Base-by-base conservation (phyloP, 2,329 filamentous ascomycete species). In the Alternaria incomplexa region DNA sequence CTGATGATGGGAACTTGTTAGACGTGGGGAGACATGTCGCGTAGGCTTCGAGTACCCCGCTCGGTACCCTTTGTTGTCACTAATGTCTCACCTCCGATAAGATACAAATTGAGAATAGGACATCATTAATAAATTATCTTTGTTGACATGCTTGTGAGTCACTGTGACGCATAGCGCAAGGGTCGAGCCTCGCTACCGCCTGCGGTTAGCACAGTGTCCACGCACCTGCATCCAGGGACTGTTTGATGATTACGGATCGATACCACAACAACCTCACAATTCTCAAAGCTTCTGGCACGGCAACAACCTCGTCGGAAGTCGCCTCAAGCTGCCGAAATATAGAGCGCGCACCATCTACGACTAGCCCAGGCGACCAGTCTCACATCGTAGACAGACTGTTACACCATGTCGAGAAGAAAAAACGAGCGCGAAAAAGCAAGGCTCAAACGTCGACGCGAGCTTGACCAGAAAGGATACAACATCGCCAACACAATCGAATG, bases 1-100 rank as follows among this genome's bases (percentile, higher is more conserved):
- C 85, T 4, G 73, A 78, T 30, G 71, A 62, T 43, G 74, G 73
- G 4, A 62, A 71, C 44, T 48, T 73, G 45, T 25, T 73, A 5
- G 46, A 40, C 20, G 47, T 20, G 7, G 28, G 28, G 40, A 20
- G 22, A 11, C 32, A 51, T 43, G 40, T 45, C 13, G 48, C 15
- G n/a, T 53, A 46, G 20, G 6, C 17, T 5, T n/a, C 10, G 20
- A 20, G 32, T 11, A 32, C 12, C 15, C 15, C 36, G n/a, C 36
- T 40, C 36, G 15, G 36, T 40, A 17, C 36, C 1, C 9, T 40
- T 17, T 13, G 2, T 30, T 8, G 7, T 51, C 4, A 32, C 13
- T 17, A 20, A 8, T 7, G 17, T n/a, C 15, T 15, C 12, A 10
- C 11, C 7, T 32, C 26, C 1, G n/a, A 1, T 2, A 10, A 4